Base-by-base conservation (phyloP, 371 early-diverging fungal genomes). In the Mucor indicus region DNA sequence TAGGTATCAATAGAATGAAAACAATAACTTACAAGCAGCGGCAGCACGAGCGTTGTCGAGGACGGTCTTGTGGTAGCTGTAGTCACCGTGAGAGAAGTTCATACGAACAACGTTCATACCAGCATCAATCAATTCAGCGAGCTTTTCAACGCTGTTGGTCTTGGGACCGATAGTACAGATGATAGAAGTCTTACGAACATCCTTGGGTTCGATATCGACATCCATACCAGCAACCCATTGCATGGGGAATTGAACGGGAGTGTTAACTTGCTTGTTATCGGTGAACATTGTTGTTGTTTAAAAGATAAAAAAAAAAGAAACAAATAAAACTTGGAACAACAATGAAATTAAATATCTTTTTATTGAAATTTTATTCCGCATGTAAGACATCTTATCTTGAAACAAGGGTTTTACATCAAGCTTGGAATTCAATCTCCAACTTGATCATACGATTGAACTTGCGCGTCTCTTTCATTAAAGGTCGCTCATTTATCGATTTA, bases 51-150 rank as follows among this genome's bases (percentile, higher is more conserved):
- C 82, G 62, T 87, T 89, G 48, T 87, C 87, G 41, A 89, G 86
- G 40, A 87, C 87, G 37, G 80, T 81, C 62, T 83, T 79, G 77
- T 95, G 95, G 75, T 92, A 93, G 76, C 90, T 92, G 63, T 95
- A 88, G 29, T 85, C 70, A 42, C 95, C 95, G 72, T 95, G 95
- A 47, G 92, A 92, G 48, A 95, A 94, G 83, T 95, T 95, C 86
- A 88, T 87, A 56, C 99, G 89, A 36, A 89, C 90, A 49, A 98
- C 87, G 67, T 89, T 93, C 90, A 98, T 89, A 41, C 99, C 99
- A 6, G 89, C 87, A 54, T 86, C 77, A 63, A 90, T 83, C 56
- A 94, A 78, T 58, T 88, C 83, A 30, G 83, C 82, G 38, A 94
- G 79, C 79, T 80, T 83, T 52, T 92, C 92, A 31, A 89, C 87